phyloP scores from a whole-genome alignment of 164 flowering plant species.

The Tinospora cordifolia region DNA sequence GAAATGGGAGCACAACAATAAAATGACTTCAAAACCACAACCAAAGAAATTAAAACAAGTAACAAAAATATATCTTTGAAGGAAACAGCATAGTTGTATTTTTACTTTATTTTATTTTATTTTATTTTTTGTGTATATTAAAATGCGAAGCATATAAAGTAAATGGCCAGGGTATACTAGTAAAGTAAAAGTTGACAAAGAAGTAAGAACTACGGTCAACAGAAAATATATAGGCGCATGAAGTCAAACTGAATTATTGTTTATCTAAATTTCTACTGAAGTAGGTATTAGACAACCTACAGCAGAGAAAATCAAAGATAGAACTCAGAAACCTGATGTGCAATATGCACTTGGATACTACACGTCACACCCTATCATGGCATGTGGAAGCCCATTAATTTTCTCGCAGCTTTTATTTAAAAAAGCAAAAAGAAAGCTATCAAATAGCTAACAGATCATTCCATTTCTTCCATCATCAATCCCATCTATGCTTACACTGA shows the following conservation, averaged over 20 bases:
- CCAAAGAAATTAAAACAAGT: neutral
- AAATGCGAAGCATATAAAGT: too few species aligned
- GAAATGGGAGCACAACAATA: slow-evolving; percentile 9
- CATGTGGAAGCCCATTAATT: neutral
- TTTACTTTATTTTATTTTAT: too few species aligned
- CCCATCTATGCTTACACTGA: too few species aligned
- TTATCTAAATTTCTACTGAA: neutral
- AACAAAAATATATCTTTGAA: neutral
- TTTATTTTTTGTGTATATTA: neutral
- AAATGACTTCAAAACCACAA: neutral
- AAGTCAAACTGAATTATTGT: neutral
- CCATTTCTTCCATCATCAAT: too few species aligned
- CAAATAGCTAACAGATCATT: too few species aligned
- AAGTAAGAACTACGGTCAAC: too few species aligned
- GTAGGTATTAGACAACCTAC: neutral
- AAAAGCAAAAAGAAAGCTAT: too few species aligned
- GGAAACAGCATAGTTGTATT: neutral
- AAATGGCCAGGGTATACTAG: too few species aligned
- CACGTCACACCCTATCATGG: neutral
- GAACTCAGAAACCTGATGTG: too few species aligned
- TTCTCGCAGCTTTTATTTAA: too few species aligned
- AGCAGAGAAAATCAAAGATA: neutral
- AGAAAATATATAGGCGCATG: too few species aligned
- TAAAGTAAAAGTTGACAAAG: too few species aligned
- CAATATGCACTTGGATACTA: neutral